Evolutionary conservation across 2,329 filamentous ascomycete species (phyloP), one percentile per base, ranked within the genome.

Genomic region (Epichloe typhina): DNA sequence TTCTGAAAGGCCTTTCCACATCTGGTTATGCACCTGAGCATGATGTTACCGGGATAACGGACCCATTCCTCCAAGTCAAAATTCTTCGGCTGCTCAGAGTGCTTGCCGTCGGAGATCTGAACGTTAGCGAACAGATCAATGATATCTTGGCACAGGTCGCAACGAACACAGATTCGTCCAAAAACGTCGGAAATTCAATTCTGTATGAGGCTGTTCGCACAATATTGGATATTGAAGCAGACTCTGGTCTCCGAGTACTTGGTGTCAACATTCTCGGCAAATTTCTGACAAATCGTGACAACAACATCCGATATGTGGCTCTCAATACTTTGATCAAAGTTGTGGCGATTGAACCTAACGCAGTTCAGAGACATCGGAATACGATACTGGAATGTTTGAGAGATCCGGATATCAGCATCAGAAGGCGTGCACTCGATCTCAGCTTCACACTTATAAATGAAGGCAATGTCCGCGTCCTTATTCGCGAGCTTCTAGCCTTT

Each of bases 361-460:
- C 93, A 3, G 93, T 98, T 2, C 93, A 98, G 67, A 79, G 93
- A 64, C 93, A 98, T 67, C 82, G 94, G 50, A 98, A 97, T 71
- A 98, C 93, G 1, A 97, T 98, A 55, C 72, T 98, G 37, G 93
- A 98, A 66, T 98, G 93, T 69, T 71, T 98, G 54, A 80, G 94
- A 56, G 93, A 98, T 64, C 93, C 94, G 1, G 93, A 98, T 71
- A 97, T 98, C 67, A 97, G 91, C 70, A 98, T 98, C 61, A 80
- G 94, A 62, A 79, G 93, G 62, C 82, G 93, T 68, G 93, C 93
- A n/a, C 77, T 98, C 39, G 93, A 98, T 64, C 80, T 98, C 52
- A 97, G 93, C 68, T 98, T 98, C 64, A 98, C 94, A 4, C 74
- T 98, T 49, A 96, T 98, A 69, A 97, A 98, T 65, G 93, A 97